Percentiles rank a stretch among this genome's conserved stretches.
These are phyloP conservation scores for Tetracladium marchalianum DNA, from an alignment of 495 filamentous ascomycete genomes.

Conservation along the genomic window DNA sequence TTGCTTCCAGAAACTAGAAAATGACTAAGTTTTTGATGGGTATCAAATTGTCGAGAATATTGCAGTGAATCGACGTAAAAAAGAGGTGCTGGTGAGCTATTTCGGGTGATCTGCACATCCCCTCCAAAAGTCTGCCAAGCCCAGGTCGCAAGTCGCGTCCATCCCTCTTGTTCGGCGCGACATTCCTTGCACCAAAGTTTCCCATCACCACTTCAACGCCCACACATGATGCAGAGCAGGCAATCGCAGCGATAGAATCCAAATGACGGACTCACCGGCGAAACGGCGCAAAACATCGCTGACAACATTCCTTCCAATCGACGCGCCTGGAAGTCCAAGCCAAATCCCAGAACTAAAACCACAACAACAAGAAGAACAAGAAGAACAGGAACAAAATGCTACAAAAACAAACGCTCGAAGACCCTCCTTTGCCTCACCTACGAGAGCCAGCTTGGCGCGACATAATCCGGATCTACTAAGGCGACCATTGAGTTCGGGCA, in stretches of 20 bases:
- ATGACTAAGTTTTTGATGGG: no score
- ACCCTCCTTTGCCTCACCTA: constrained; percentile 57
- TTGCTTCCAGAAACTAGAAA: no score
- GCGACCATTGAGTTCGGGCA: constrained; percentile 28
- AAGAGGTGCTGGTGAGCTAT: no score
- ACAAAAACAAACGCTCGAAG: constrained; percentile 19
- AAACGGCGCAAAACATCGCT: constrained; percentile 55
- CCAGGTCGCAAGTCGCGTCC: background rate
- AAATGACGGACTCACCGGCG: constrained; percentile 47
- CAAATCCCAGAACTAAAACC: constrained; percentile 13
- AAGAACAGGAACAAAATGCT: constrained; percentile 2
- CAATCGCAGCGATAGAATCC: background rate
- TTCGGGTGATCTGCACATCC: background rate
- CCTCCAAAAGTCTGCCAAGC: constrained; percentile 1
- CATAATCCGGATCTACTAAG: constrained; percentile 50
- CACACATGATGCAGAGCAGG: background rate
- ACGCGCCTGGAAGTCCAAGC: constrained; percentile 16
- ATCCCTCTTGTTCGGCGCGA: background rate
- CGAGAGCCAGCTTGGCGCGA: constrained; percentile 51
- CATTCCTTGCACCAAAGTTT: background rate
- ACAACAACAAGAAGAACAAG: background rate
- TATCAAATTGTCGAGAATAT: no score
- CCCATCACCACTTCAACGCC: background rate
- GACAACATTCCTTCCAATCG: constrained; percentile 26
- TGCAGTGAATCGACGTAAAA: no score